Evolutionary conservation across 192 early-diverging fungal genomes (phyloP).

Genomic region (Coemansia sp.): DNA sequence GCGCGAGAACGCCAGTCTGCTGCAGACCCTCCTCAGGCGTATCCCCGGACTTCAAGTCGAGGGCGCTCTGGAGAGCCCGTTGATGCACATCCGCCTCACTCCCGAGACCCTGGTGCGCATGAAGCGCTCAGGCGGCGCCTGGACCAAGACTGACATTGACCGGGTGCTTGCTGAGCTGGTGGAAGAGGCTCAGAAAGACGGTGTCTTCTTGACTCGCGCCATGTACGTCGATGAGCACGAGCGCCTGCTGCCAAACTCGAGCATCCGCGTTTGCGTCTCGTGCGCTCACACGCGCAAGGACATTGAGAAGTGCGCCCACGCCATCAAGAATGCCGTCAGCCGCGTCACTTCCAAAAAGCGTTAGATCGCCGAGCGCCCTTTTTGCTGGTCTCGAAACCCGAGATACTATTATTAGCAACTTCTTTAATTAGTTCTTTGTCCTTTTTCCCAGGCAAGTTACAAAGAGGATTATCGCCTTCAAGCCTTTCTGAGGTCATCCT

Average conservation of each 20-base stretch:
- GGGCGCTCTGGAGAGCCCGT: constrained; percentile 63
- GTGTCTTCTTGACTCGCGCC: constrained; percentile 83
- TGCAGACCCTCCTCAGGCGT: constrained; percentile 65
- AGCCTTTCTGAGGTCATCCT: neutral
- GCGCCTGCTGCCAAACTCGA: constrained; percentile 70
- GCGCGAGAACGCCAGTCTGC: constrained; percentile 64
- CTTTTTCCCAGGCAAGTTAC: neutral
- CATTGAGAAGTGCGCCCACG: constrained; percentile 79
- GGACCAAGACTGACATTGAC: constrained; percentile 57
- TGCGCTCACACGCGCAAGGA: constrained; percentile 82
- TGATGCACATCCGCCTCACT: constrained; percentile 78
- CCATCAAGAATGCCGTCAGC: constrained; percentile 73
- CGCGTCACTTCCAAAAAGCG: constrained; percentile 56
- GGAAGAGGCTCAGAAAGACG: constrained; percentile 79
- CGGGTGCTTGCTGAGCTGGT: constrained; percentile 79
- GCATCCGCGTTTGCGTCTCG: constrained; percentile 81
- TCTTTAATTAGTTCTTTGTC: neutral
- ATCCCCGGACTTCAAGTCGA: constrained; percentile 58
- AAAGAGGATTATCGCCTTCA: constrained; percentile 1
- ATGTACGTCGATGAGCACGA: constrained; percentile 90
- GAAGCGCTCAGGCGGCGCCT: constrained; percentile 65
- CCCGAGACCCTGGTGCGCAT: constrained; percentile 62
- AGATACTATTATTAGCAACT: neutral
- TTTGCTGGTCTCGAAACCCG: neutral
- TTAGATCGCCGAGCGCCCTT: constrained; percentile 14